Conservation (phyloP, 164 flowering plant genomes). For the Macadamia integrifolia region DNA sequence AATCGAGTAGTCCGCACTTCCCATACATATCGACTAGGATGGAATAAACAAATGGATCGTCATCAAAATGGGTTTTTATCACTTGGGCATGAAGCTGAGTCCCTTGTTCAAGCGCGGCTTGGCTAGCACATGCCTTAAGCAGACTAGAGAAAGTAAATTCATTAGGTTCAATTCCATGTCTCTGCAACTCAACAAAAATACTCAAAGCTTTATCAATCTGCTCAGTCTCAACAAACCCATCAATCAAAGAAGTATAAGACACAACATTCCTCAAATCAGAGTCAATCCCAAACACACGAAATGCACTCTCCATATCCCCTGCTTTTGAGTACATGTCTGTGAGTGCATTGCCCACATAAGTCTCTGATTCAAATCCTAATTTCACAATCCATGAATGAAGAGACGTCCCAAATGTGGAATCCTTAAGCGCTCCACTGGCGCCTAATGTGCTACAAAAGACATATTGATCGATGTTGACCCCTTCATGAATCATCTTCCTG, state of each 20-base stretch:
- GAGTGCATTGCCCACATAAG: not conserved
- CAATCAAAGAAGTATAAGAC: conserved; percentile 45
- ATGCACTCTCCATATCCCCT: conserved; percentile 44
- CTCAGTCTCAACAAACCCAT: conserved; percentile 39
- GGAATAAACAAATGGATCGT: conserved; percentile 37
- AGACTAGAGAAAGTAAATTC: conserved; percentile 48
- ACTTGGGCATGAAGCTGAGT: conserved; percentile 46
- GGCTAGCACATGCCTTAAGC: conserved; percentile 53
- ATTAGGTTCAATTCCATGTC: conserved; percentile 40
- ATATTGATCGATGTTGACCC: conserved; percentile 26
- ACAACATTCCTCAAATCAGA: conserved; percentile 33
- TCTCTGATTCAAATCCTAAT: conserved; percentile 28
- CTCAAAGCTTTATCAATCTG: conserved; percentile 31
- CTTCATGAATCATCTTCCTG: conserved; percentile 32
- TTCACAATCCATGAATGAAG: conserved; percentile 41
- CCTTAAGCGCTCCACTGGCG: conserved; percentile 38
- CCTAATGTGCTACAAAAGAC: conserved; percentile 33
- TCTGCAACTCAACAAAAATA: conserved; percentile 29
- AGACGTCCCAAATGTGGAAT: conserved; percentile 26
- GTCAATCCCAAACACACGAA: conserved; percentile 24
- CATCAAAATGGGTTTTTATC: conserved; percentile 22
- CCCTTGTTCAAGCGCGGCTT: conserved; percentile 45
- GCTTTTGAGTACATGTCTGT: conserved; percentile 46
- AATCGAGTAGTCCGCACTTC: conserved; percentile 45
- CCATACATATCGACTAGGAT: conserved; percentile 8